These are phyloP conservation scores for Naganishia albida DNA, from an alignment of 1,284 basidiomycete genomes.

Conservation along the genomic window DNA sequence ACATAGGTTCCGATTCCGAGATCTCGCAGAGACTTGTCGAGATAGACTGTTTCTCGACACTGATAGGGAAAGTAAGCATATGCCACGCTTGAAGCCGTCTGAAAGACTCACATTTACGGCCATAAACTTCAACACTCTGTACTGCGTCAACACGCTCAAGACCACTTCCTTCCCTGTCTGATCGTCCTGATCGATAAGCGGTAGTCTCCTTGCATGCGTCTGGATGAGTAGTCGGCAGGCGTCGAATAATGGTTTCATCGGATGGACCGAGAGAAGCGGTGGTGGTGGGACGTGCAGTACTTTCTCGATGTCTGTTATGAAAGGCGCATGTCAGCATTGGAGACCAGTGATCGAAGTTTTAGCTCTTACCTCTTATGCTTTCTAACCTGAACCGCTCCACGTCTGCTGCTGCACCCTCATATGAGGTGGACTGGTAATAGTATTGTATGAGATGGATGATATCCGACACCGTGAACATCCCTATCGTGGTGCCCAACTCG, in stretches of 20 bases:
- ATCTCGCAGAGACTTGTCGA: constrained; percentile 66
- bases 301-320: constrained; percentile 79
- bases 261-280: constrained; percentile 85
- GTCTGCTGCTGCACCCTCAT: constrained; percentile 83
- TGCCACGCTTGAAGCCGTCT: constrained; percentile 22
- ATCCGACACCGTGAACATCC: constrained; percentile 94
- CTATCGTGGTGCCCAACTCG: constrained; percentile 46
- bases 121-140: constrained; percentile 96
- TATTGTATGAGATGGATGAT: constrained; percentile 97
- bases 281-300: constrained; percentile 89
- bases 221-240: constrained; percentile 88
- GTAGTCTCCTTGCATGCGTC: constrained; percentile 91
- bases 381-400: constrained; percentile 94
- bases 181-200: constrained; percentile 88
- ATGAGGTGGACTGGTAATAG: constrained; percentile 82
- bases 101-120: constrained; percentile 82
- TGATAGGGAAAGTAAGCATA: constrained; percentile 14
- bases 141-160: constrained; percentile 94
- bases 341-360: neutral
- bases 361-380: constrained; percentile 72
- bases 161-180: constrained; percentile 95
- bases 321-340: neutral
- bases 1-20: constrained; percentile 95
- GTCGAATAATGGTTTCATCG: constrained; percentile 82
- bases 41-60: constrained; percentile 51